These are phyloP conservation scores for Podaxis sp. DNA, from an alignment of 768 basidiomycete species.

Conservation along the genomic window DNA sequence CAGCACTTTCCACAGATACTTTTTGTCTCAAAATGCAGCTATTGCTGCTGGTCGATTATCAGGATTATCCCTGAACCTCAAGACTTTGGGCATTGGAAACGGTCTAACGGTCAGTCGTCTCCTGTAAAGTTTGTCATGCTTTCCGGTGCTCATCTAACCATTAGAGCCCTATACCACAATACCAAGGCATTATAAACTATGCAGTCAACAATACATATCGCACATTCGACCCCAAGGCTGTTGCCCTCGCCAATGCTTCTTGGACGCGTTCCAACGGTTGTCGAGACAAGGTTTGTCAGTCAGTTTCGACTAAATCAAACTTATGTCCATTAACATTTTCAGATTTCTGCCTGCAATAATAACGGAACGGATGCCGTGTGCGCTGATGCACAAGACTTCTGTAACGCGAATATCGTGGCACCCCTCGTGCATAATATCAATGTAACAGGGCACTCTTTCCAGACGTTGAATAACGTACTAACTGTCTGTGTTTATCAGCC, in stretches of 20 bases:
- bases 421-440: slow-evolving; percentile 52
- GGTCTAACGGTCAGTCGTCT: slow-evolving; percentile 47
- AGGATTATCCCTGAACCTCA: slow-evolving; percentile 52
- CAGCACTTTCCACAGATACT: slow-evolving; percentile 28
- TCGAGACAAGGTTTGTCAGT: slow-evolving; percentile 34
- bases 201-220: slow-evolving; percentile 55
- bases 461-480: slow-evolving; percentile 5
- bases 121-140: neutral
- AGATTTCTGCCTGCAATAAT: slow-evolving; percentile 53
- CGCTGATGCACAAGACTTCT: slow-evolving; percentile 51
- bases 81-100: slow-evolving; percentile 58
- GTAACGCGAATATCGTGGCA: slow-evolving; percentile 50
- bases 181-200: slow-evolving; percentile 54
- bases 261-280: slow-evolving; percentile 44
- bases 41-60: slow-evolving; percentile 41
- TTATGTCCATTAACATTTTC: neutral
- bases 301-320: neutral
- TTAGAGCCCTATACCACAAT: slow-evolving; percentile 44
- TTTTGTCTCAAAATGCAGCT: slow-evolving; percentile 55
- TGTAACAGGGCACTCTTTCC: slow-evolving; percentile 20
- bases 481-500: slow-evolving; percentile 20
- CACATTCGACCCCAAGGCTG: slow-evolving; percentile 34
- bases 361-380: slow-evolving; percentile 45
- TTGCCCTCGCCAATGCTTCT: slow-evolving; percentile 37
- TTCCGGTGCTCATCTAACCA: neutral